These are phyloP conservation scores for Pulveroboletus sp. DNA, from an alignment of 768 basidiomycete genomes.

Conservation along the genomic window DNA sequence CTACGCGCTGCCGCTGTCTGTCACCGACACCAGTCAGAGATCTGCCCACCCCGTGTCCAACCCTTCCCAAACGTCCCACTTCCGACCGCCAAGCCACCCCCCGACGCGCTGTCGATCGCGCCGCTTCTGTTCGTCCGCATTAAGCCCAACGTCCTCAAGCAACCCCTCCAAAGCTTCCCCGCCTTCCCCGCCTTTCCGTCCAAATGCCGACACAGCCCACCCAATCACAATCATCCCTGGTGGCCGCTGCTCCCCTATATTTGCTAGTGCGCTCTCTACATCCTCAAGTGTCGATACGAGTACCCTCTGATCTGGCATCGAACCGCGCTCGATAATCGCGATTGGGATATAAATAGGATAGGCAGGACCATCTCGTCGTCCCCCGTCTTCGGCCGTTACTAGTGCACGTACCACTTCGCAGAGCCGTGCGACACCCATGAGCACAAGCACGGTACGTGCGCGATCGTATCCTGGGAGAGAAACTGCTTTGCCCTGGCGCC, in stretches of 20 bases:
- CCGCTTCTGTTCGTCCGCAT: slow-evolving; percentile 11
- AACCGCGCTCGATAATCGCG: slow-evolving; percentile 92
- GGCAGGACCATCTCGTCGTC: slow-evolving; percentile 46
- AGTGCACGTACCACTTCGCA: slow-evolving; percentile 65
- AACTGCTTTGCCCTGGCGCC: slow-evolving; percentile 76
- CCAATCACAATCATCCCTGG: slow-evolving; percentile 97
- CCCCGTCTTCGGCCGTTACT: slow-evolving; percentile 22
- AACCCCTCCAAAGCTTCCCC: slow-evolving; percentile 59
- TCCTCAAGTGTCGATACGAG: slow-evolving; percentile 71
- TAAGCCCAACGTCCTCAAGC: slow-evolving; percentile 51
- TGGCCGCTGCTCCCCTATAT: slow-evolving; percentile 79
- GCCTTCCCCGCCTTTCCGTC: slow-evolving; percentile 33
- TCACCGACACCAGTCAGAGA: slow-evolving; percentile 4
- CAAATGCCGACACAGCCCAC: slow-evolving; percentile 78
- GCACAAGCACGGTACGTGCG: slow-evolving; percentile 70
- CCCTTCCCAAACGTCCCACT: slow-evolving; percentile 67
- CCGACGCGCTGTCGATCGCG: slow-evolving; percentile 41
- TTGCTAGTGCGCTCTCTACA: slow-evolving; percentile 66
- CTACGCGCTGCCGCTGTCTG: not conserved
- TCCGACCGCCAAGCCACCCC: slow-evolving; percentile 53
- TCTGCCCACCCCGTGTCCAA: slow-evolving; percentile 42
- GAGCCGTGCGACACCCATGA: slow-evolving; percentile 95
- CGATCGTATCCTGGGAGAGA: slow-evolving; percentile 86
- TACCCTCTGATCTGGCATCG: slow-evolving; percentile 87
- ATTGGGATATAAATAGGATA: slow-evolving; percentile 82